Base-by-base conservation (phyloP, 177 flowering plant genomes). In the Vitis hybrid region DNA sequence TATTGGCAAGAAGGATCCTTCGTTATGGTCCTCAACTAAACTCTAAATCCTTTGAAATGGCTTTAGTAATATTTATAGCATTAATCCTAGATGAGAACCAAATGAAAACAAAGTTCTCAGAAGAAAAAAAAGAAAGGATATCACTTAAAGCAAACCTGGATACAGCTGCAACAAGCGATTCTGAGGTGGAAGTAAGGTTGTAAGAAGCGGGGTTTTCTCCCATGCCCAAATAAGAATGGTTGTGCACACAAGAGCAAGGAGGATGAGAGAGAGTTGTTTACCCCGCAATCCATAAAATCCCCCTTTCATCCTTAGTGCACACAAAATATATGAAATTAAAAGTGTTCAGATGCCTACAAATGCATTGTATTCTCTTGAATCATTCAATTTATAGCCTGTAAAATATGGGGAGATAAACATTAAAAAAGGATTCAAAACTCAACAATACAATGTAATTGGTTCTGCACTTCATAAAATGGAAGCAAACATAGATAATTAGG, bases 201-300 rank as follows among this genome's bases (percentile, higher is more conserved):
- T 35, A 15, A 86, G 86, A 57, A 80, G 32, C 9, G 89, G 75
- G 46, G 79, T 81, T 75, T 76, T 86, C 53, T 87, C 84, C 86
- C 91, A 90, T 70, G 83, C 80, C 87, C 86, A 87, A 17, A 83
- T 21, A 69, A 91, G 58, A 77, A 91, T 64, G 32, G 83, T 78
- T n/a, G 81, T 56, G 68, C 87, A 86, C n/a, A 86, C 64, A 50
- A 90, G 73, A 27, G 73, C 80, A 14, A 90, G 72, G 71, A 87
- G 88, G 71, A 83, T 63, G 65, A 91, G 83, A 65, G 85, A 79
- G 59, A 85, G 24, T 70, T 83, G 87, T 73, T 75, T 76, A 65
- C 79, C 80, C 82, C 82, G 83, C 73, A 85, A 74, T 24, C 86
- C 83, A 51, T 78, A 64, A 53, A 77, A 76, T 53, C 83, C 79